Conservation (phyloP, 345 rosid genomes). For the Bretschneidera sinensis region DNA sequence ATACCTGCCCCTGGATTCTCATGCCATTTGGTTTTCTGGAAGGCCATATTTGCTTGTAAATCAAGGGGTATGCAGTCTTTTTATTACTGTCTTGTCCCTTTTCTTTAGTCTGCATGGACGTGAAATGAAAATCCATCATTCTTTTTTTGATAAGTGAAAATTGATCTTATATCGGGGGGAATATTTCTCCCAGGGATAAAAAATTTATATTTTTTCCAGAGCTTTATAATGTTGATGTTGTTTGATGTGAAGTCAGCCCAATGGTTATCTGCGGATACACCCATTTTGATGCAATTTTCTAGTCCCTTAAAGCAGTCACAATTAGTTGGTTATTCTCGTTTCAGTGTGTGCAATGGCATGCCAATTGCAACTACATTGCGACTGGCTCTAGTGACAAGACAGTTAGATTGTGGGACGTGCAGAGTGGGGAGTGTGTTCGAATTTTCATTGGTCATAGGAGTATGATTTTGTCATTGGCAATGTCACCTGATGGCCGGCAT, state of each 20-base stretch:
- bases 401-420: constrained; percentile 89
- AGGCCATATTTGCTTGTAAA: too few relatives aligned
- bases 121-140: too few relatives aligned
- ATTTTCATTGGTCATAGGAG: constrained; percentile 82
- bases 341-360: constrained; percentile 98
- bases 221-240: not conserved
- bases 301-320: not conserved
- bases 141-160: too few relatives aligned
- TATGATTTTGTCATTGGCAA: constrained; percentile 77
- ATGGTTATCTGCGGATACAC: too few relatives aligned
- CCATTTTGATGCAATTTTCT: not conserved
- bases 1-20: too few relatives aligned
- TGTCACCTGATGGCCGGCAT: constrained; percentile 95
- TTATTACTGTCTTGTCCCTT: too few relatives aligned
- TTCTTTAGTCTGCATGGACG: too few relatives aligned
- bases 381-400: constrained; percentile 95
- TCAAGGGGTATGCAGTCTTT: too few relatives aligned
- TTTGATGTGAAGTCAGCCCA: not conserved
- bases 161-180: not conserved
- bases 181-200: not conserved
- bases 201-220: not conserved
- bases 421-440: constrained; percentile 86
- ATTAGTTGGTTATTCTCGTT: constrained; percentile 16
- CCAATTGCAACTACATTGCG: constrained; percentile 91
- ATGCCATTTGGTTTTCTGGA: too few relatives aligned